Percentiles rank a stretch among this genome's conserved stretches.
Conservation (phyloP, 495 filamentous ascomycete species). For the Aspergillus diversus region DNA sequence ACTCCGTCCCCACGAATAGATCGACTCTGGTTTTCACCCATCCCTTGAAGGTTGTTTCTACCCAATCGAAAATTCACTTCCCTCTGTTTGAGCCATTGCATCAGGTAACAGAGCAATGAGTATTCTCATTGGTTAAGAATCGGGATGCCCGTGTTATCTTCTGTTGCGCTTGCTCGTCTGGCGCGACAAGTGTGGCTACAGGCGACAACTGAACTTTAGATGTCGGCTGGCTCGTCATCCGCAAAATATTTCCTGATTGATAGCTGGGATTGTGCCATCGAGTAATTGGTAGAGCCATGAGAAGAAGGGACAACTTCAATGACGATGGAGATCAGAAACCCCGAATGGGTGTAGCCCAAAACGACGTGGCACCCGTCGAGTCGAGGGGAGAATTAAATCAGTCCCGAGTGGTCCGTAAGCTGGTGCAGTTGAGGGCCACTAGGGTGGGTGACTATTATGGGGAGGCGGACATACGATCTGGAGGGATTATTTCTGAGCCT, state of each 20-base stretch:
- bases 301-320: neutral
- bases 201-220: constrained; percentile 18
- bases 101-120: neutral
- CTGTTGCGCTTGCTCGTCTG: constrained; percentile 7
- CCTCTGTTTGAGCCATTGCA: neutral
- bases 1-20: neutral
- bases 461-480: constrained; percentile 9
- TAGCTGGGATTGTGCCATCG: constrained; percentile 9
- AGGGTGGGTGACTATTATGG: constrained; percentile 3
- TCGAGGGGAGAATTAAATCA: constrained; percentile 23
- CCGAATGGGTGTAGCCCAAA: constrained; percentile 29
- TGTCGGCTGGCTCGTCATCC: constrained; percentile 20
- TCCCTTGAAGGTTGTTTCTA: neutral
- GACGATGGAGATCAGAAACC: constrained; percentile 16
- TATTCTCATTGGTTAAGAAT: neutral
- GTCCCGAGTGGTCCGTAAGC: constrained; percentile 27
- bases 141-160: neutral
- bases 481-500: constrained; percentile 1
- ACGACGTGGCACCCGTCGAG: constrained; percentile 34
- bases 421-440: constrained; percentile 20
- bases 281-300: neutral
- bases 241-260: constrained; percentile 16
- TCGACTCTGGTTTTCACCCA: too few species aligned
- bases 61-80: neutral
- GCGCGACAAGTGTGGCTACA: constrained; percentile 13